Base-by-base conservation (phyloP, 805 yeast genomes). In the Hagleromyces aurorensis region DNA sequence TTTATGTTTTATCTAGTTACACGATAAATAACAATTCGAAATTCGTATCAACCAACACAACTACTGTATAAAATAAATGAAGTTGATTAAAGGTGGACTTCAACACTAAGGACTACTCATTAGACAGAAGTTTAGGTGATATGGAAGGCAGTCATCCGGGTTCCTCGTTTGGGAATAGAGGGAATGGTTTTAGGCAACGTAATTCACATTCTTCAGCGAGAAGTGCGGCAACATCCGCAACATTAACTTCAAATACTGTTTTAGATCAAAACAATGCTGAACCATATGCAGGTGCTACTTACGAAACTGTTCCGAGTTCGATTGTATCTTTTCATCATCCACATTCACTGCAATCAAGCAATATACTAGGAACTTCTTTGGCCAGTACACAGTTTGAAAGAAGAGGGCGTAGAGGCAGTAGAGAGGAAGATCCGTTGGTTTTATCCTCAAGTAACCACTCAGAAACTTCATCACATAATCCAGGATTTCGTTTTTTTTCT, bases 401-500 rank as follows among this genome's bases (percentile, higher is more conserved):
- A 41, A 26, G 63, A 56, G 29, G 38, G 45, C 24, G 67, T 52
- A 32, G 44, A 57, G 37, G 38, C 8, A 27, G 37, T 7, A 53
- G 43, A 32, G 29, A 32, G 11, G 39, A 36, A 7, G 41, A 49
- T 33, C 16, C 62, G 56, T 12, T 62, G 59, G 16, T 52, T 52
- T 21, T 61, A 64, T 9, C 58, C 3, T 17, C 41, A 9, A 30
- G 34, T 7, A 28, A 19, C 13, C 35, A 45, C 19, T 53, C 67
- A 4, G 40, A 62, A 27, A 55, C 60, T 11, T 45, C 65, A 14
- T 59, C 64, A 11, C 37, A 50, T 11, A 44, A 45, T n/a, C 49
- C 57, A 9, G 64, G 76, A 32, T 89, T 91, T 61, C 70, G 75
- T 37, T 89, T 87, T 52, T 89, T 89, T 57, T 75, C 89, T 7